Evolutionary conservation across 2,329 filamentous ascomycete species (phyloP), one percentile per base, ranked within the genome.

Genomic region (Harringtonia lauricola): DNA sequence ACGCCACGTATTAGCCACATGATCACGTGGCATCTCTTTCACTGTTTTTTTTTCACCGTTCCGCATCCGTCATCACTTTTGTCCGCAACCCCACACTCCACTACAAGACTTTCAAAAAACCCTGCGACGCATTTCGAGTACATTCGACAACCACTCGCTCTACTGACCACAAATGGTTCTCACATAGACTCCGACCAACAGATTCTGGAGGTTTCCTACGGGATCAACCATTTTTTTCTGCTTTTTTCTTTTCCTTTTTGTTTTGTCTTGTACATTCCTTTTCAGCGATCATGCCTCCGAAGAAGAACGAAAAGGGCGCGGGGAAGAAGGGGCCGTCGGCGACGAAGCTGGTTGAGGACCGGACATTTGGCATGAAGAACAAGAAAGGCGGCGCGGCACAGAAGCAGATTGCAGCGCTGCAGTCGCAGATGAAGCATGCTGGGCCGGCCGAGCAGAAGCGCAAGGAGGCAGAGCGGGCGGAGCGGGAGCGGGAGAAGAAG

Each of bases 361-460:
- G 90, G 70, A 95, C 92, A 39, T 98, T 98, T 73, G 92, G 92
- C 56, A 96, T 98, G 92, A 98, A 98, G 70, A 98, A 98, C 62
- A 98, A 98, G 72, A 98, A 95, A 74, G 92, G 92, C 54, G 83
- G 79, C 45, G 81, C 79, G 42, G 90, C 88, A 44, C 86, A 96
- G 67, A 94, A 81, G 65, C 79, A 89, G 54, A 96, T 98, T 60
- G 82, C 85, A 47, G 85, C 88, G 57, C 77, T 98, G 62, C 69
- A 81, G 53, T 75, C 81, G 38, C 83, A 88, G 56, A 75, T 81
- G 42, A 79, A 83, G 53, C 73, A 76, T 45, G 81, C 83, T 54
- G 86, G 87, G 49, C 83, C 74, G n/a, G 78, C 86, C 19, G 90
- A 95, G 46, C 83, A 92, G 63, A 96, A 95, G 72, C 76, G 73